Evolutionary conservation across 1,139 yeast species (phyloP).

Genomic region (Suhomyces ambrosiae): DNA sequence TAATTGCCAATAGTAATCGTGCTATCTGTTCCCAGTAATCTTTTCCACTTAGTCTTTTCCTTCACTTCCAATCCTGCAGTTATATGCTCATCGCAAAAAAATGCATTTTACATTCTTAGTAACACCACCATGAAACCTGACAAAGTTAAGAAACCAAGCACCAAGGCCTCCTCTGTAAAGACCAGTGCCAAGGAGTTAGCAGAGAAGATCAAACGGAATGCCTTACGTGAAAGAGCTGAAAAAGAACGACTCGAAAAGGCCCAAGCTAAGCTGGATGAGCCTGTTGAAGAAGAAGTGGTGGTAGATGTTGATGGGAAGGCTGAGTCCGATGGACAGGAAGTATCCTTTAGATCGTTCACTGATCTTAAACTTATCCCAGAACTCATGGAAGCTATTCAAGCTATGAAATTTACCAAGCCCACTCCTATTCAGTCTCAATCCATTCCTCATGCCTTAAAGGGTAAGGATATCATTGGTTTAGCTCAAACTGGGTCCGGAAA

Average conservation of each 20-base stretch:
- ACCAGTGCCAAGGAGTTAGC: conserved; percentile 36
- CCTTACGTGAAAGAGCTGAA: conserved; percentile 26
- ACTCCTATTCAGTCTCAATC: conserved; percentile 93
- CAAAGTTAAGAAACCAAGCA: conserved; percentile 14
- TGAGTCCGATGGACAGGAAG: conserved; percentile 8
- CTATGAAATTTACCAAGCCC: conserved; percentile 64
- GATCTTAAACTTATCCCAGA: conserved; percentile 75
- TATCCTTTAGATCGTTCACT: conserved; percentile 40
- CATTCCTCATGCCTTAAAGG: conserved; percentile 88
- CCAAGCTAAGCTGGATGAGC: conserved; percentile 18
- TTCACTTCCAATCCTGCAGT: too few species aligned
- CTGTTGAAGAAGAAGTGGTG: conserved; percentile 19
- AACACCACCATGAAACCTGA: conserved; percentile 12
- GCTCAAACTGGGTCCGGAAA: conserved; percentile 88
- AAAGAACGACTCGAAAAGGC: conserved; percentile 25
- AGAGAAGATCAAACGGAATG: conserved; percentile 57
- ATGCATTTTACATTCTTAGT: neutral
- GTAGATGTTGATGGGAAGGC: conserved; percentile 9
- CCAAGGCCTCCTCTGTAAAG: conserved; percentile 3
- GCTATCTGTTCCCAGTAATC: too few species aligned
- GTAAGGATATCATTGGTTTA: conserved; percentile 78
- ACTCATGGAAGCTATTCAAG: conserved; percentile 74
- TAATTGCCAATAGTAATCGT: too few species aligned
- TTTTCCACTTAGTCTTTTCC: too few species aligned
- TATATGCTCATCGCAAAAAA: too few species aligned